Percentiles rank a stretch among this genome's conserved stretches.
Evolutionary conservation across 176 grass and related monocot species (phyloP).

Genomic region (Canna indica): DNA sequence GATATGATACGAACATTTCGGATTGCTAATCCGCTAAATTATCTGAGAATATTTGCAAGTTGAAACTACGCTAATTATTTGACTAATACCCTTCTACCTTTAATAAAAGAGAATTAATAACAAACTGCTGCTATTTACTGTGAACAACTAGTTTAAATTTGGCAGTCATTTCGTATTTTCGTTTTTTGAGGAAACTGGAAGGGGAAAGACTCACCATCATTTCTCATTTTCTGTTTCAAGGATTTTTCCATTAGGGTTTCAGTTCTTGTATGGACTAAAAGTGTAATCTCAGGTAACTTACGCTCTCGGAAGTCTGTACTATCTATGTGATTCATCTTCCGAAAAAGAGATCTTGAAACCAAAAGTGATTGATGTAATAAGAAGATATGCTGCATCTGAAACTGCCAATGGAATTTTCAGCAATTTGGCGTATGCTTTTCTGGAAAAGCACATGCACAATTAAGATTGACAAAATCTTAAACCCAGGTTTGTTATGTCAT

Average conservation of each 20-base stretch:
- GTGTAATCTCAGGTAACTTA: constrained; percentile 51
- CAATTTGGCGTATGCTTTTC: constrained; percentile 68
- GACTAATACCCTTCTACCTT: background rate
- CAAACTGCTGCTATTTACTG: no score
- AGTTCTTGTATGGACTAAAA: background rate
- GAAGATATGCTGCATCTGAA: constrained; percentile 45
- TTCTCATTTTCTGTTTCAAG: no score
- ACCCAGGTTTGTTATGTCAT: background rate
- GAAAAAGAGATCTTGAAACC: constrained; percentile 79
- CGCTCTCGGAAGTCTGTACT: constrained; percentile 66
- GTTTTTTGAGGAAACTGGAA: no score
- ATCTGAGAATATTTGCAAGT: no score
- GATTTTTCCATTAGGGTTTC: background rate
- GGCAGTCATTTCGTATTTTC: no score
- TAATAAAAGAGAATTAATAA: no score
- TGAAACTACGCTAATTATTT: background rate
- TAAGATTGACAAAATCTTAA: constrained; percentile 13
- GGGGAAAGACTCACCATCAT: no score
- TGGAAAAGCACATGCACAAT: constrained; percentile 46
- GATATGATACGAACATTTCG: background rate
- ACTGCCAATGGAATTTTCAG: constrained; percentile 36
- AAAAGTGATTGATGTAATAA: constrained; percentile 37
- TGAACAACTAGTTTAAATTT: no score
- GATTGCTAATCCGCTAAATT: background rate
- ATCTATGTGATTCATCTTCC: constrained; percentile 30